Conservation (phyloP, 2,329 filamentous ascomycete genomes). For the Dothistroma pini region DNA sequence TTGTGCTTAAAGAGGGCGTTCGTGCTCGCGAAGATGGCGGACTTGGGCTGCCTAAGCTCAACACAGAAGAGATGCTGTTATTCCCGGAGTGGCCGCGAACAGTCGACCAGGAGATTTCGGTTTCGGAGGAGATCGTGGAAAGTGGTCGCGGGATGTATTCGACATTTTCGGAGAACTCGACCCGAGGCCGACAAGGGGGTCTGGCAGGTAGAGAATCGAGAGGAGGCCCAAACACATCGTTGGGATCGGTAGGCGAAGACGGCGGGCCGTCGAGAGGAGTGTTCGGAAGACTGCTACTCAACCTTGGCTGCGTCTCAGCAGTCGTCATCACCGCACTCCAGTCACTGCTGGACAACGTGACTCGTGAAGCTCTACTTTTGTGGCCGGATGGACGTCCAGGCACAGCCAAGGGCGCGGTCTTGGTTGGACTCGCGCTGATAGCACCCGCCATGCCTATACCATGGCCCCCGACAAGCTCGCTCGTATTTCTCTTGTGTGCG, state of each 20-base stretch:
- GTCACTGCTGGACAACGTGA: slow-evolving; percentile 70
- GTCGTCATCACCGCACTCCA: slow-evolving; percentile 63
- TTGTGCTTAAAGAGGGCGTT: slow-evolving; percentile 38
- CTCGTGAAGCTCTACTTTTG: slow-evolving; percentile 39
- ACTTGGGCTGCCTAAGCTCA: slow-evolving; percentile 56
- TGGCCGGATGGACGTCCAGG: slow-evolving; percentile 2
- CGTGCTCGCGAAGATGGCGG: slow-evolving; percentile 43
- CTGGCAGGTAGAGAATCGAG: slow-evolving; percentile 33
- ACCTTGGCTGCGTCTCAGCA: slow-evolving; percentile 25
- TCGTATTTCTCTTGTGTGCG: slow-evolving; percentile 66
- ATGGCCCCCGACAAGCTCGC: slow-evolving; percentile 81
- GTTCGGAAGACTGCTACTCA: slow-evolving; percentile 33
- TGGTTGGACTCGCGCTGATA: slow-evolving; percentile 68
- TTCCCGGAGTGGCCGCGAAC: slow-evolving; percentile 69
- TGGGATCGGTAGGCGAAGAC: neutral
- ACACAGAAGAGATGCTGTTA: slow-evolving; percentile 74
- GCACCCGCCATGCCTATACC: slow-evolving; percentile 46
- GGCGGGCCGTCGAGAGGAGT: slow-evolving; percentile 33
- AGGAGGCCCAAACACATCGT: neutral
- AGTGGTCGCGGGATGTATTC: slow-evolving; percentile 80
- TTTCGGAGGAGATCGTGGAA: slow-evolving; percentile 80
- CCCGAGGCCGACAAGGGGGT: slow-evolving; percentile 57
- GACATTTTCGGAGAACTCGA: slow-evolving; percentile 79
- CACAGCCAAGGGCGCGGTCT: slow-evolving; percentile 39
- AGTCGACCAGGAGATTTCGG: slow-evolving; percentile 69